Conservation (phyloP, 2,329 filamentous ascomycete species). For the Botrytis porri region DNA sequence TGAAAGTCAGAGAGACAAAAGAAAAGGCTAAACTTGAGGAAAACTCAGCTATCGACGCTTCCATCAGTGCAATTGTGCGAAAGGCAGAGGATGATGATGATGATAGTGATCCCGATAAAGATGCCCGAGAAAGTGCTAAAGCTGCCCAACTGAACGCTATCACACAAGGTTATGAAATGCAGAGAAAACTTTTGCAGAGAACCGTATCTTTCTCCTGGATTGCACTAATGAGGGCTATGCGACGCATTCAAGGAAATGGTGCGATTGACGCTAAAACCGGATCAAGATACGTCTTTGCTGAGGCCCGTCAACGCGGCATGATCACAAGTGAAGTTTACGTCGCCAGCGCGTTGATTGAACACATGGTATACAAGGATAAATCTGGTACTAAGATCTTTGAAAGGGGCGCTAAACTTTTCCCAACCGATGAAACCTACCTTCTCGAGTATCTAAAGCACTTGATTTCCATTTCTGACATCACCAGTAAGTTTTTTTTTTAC, state of each 20-base stretch:
- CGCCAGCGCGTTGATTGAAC: conserved; percentile 87
- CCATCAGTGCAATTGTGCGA: conserved; percentile 41
- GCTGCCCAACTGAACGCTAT: conserved; percentile 60
- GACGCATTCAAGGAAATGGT: conserved; percentile 85
- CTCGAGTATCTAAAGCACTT: conserved; percentile 95
- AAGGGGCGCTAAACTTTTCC: conserved; percentile 87
- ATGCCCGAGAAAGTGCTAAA: conserved; percentile 47
- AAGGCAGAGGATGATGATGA: conserved; percentile 52
- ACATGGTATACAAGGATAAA: conserved; percentile 91
- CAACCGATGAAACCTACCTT: conserved; percentile 88
- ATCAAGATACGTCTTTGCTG: conserved; percentile 82
- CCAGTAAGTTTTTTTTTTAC: conserved; percentile 61
- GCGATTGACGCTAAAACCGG: conserved; percentile 50
- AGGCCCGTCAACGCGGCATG: conserved; percentile 81
- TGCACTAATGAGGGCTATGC: conserved; percentile 87
- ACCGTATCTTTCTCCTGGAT: conserved; percentile 95
- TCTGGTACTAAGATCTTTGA: conserved; percentile 96
- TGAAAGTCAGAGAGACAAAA: conserved; percentile 60
- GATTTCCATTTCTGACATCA: conserved; percentile 87
- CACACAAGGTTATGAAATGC: conserved; percentile 65
- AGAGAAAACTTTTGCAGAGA: conserved; percentile 73
- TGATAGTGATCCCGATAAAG: conserved; percentile 38
- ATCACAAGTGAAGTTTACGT: conserved; percentile 95
- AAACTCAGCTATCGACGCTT: conserved; percentile 39
- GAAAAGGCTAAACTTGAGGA: conserved; percentile 58